phyloP scores from a whole-genome alignment of 2,329 filamentous ascomycete genomes.

The Bertia moriformis region DNA sequence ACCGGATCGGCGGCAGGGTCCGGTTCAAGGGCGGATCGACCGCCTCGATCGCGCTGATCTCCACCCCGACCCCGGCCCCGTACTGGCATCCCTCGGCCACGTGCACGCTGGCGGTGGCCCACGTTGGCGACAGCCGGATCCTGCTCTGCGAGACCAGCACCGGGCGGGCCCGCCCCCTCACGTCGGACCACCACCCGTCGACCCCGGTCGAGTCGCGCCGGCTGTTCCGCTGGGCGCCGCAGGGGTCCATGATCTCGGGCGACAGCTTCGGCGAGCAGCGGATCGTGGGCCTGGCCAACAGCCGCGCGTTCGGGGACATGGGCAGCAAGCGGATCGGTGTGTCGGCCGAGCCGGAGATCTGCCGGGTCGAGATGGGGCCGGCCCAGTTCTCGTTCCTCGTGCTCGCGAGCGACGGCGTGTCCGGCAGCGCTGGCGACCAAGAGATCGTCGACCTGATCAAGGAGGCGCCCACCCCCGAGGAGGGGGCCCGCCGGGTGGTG shows the following conservation, averaged over 20 bases:
- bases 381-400: constrained; percentile 84
- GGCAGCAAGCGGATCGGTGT: constrained; percentile 83
- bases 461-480: constrained; percentile 79
- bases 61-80: constrained; percentile 76
- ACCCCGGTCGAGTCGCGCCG: constrained; percentile 70
- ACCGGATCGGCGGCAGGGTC: constrained; percentile 55
- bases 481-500: constrained; percentile 66
- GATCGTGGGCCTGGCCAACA: constrained; percentile 85
- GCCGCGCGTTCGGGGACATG: constrained; percentile 86
- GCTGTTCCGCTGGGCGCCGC: constrained; percentile 66
- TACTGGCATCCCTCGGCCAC: constrained; percentile 89
- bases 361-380: constrained; percentile 61
- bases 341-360: constrained; percentile 81
- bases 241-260: constrained; percentile 62
- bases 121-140: constrained; percentile 86
- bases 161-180: constrained; percentile 66
- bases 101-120: constrained; percentile 70
- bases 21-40: constrained; percentile 92
- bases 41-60: constrained; percentile 76
- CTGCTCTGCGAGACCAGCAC: constrained; percentile 77
- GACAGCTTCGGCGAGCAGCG: constrained; percentile 97
- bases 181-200: constrained; percentile 85
- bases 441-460: constrained; percentile 94
- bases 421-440: constrained; percentile 73
- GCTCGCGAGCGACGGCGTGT: constrained; percentile 77